Base-by-base conservation (phyloP, 768 basidiomycete genomes). In the Boletus bicolor region DNA sequence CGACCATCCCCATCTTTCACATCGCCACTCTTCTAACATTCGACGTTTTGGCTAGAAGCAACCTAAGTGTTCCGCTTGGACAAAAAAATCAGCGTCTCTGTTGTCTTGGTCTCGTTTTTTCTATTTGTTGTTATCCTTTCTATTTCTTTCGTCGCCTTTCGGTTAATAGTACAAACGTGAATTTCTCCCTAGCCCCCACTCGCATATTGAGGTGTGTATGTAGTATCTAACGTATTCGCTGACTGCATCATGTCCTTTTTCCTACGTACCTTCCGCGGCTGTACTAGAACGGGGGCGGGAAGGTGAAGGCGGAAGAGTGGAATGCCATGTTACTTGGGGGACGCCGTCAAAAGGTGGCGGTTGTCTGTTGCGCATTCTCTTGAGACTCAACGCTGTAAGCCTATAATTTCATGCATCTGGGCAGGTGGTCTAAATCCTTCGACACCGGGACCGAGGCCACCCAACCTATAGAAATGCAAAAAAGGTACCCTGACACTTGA, bases 71-170 rank as follows among this genome's bases (percentile, higher is more conserved):
- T 47, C 48, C 44, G 32, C 28, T 32, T 28, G 56, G 56, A 65
- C 58, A 53, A 51, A 68, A 61, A 65, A 64, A 64, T 15, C 37
- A 45, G 54, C 44, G 45, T 52, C 32, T 38, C 7, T 49, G 37
- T 55, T 53, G 54, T 57, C 60, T 63, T 56, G 58, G 55, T 51
- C 54, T 58, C 49, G 4, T 28, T 21, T 53, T 41, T 51, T 49
- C 57, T 53, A 55, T 57, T 54, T 44, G 59, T 57, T 61, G 53
- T 63, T 68, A 62, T 54, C 53, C 10, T 57, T 55, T 51, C 53
- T 61, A 56, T 57, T 54, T 52, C 47, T 14, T 32, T 32, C 21
- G 15, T 52, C 46, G 21, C 15, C 35, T 39, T 46, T 41, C 28
- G 41, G 30, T 24, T 64, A 56, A 56, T 55, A 49, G 55, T 53